phyloP scores from a whole-genome alignment of 2,329 filamentous ascomycete genomes.

The Beauveria scarabaeidicola region DNA sequence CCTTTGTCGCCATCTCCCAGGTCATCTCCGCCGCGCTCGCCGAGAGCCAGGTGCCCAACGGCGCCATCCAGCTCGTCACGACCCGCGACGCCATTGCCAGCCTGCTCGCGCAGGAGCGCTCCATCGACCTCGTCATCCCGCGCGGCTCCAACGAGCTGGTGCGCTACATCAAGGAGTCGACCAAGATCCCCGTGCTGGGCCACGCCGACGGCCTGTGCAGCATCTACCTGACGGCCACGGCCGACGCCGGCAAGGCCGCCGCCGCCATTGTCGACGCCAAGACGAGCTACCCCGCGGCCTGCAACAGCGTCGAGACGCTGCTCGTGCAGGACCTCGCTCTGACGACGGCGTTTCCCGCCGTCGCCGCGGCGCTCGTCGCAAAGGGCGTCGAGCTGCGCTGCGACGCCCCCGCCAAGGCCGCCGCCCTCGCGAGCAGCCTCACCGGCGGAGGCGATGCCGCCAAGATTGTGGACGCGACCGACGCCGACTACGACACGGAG shows the following conservation, averaged over 20 bases:
- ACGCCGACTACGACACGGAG: slow-evolving; percentile 76
- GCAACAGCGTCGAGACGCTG: slow-evolving; percentile 88
- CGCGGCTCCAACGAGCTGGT: slow-evolving; percentile 86
- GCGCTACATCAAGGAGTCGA: slow-evolving; percentile 78
- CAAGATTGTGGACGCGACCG: slow-evolving; percentile 46
- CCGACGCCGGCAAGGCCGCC: slow-evolving; percentile 61
- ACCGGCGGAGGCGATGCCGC: slow-evolving; percentile 25
- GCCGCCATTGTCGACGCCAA: slow-evolving; percentile 85
- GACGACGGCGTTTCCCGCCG: slow-evolving; percentile 55
- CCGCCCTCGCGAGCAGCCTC: slow-evolving; percentile 38
- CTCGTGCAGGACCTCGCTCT: slow-evolving; percentile 71
- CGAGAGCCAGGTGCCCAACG: slow-evolving; percentile 67
- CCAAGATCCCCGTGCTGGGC: slow-evolving; percentile 89
- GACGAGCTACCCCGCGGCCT: slow-evolving; percentile 88
- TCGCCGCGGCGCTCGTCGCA: slow-evolving; percentile 64
- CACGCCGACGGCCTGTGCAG: slow-evolving; percentile 92
- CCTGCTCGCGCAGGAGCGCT: slow-evolving; percentile 74
- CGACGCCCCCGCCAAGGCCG: slow-evolving; percentile 59
- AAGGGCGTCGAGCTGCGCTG: slow-evolving; percentile 79
- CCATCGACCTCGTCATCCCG: slow-evolving; percentile 93
- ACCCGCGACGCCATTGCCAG: slow-evolving; percentile 85
- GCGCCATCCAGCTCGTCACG: slow-evolving; percentile 86
- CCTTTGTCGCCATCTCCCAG: slow-evolving; percentile 83
- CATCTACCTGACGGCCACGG: slow-evolving; percentile 74
- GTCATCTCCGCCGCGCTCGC: slow-evolving; percentile 74